Percentiles rank a stretch among this genome's conserved stretches.
phyloP scores from a whole-genome alignment of 129 eudicot genomes.

The Saussurea involucrata region DNA sequence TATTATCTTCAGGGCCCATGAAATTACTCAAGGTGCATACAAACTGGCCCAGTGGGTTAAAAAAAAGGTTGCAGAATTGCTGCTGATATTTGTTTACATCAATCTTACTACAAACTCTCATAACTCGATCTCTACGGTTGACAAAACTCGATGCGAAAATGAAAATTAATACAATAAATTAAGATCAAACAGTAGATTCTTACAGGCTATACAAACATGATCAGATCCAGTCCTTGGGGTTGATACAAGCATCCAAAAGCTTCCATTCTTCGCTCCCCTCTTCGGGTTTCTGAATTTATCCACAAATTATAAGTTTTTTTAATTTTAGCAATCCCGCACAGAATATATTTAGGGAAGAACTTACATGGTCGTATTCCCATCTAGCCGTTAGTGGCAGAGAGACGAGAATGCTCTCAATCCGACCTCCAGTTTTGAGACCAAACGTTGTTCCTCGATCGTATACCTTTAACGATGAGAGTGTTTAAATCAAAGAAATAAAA shows the following conservation, averaged over 20 bases:
- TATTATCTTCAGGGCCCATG: neutral
- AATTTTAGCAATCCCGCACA: neutral
- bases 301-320: neutral
- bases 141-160: neutral
- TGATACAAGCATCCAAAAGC: constrained; percentile 93
- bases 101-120: constrained; percentile 26
- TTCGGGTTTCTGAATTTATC: constrained; percentile 64
- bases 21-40: neutral
- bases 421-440: constrained; percentile 98
- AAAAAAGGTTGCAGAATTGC: neutral
- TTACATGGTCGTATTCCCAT: constrained; percentile 99
- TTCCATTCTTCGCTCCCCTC: constrained; percentile 99
- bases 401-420: constrained; percentile 97
- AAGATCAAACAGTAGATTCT: neutral
- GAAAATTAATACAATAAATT: neutral
- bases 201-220: constrained; percentile 15
- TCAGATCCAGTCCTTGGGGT: constrained; percentile 92
- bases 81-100: constrained; percentile 20
- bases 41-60: no score
- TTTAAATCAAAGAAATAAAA: neutral
- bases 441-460: constrained; percentile 99
- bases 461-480: constrained; percentile 40
- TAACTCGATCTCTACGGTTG: constrained; percentile 17
- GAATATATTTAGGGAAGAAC: neutral
- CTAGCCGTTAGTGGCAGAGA: constrained; percentile 96